Conservation (phyloP, 495 filamentous ascomycete genomes). For the Penicillium egyptiacum region DNA sequence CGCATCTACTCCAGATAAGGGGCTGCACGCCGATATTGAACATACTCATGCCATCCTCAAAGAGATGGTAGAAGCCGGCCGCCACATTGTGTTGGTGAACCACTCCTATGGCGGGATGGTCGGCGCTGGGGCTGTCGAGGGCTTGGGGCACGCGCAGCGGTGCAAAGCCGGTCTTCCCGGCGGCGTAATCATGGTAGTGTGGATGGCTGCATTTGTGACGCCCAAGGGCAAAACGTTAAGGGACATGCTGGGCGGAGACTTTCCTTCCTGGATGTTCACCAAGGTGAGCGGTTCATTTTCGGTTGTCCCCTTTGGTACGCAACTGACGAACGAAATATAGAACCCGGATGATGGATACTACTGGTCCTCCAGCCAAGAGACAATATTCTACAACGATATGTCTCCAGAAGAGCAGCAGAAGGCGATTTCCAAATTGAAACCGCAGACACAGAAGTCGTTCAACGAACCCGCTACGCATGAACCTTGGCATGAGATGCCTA, state of each 20-base stretch:
- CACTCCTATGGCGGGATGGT: conserved; percentile 45
- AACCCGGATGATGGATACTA: conserved; percentile 19
- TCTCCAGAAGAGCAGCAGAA: conserved; percentile 17
- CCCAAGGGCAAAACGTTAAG: conserved; percentile 25
- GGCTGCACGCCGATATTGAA: conserved; percentile 18
- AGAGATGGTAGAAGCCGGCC: conserved; percentile 4
- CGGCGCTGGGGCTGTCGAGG: conserved; percentile 42
- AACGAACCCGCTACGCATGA: conserved; percentile 34
- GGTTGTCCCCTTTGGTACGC: background rate
- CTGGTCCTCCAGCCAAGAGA: conserved; percentile 14
- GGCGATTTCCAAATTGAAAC: conserved; percentile 23
- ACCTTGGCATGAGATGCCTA: conserved; percentile 47
- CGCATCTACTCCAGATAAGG: conserved; percentile 10
- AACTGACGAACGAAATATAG: conserved; percentile 2
- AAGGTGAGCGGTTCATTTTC: conserved; percentile 10
- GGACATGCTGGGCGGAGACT: conserved; percentile 22
- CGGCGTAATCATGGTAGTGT: conserved; percentile 44
- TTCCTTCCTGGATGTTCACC: conserved; percentile 23
- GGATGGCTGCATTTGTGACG: conserved; percentile 37
- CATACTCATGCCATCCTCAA: conserved; percentile 8
- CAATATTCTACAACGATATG: conserved; percentile 31
- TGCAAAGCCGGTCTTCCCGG: conserved; percentile 29
- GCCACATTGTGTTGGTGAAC: conserved; percentile 35
- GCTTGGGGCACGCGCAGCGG: conserved; percentile 36
- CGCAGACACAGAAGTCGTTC: conserved; percentile 17